Evolutionary conservation across 2,329 filamentous ascomycete genomes (phyloP).

Genomic region (Atkinsonella hypoxylon): DNA sequence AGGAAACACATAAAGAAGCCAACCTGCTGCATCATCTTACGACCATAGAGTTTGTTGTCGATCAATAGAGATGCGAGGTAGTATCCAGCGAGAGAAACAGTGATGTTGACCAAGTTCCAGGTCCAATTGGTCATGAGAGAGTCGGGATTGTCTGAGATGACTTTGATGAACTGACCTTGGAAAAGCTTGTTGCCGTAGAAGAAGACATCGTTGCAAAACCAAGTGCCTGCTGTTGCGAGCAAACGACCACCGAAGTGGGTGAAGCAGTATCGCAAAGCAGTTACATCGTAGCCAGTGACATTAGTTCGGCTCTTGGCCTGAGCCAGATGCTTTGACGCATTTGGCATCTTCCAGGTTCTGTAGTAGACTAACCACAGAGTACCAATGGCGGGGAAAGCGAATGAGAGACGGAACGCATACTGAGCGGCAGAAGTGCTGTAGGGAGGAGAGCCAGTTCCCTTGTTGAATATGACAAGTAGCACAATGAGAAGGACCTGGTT

Average conservation of each 20-base stretch:
- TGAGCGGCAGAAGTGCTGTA: conserved; percentile 71
- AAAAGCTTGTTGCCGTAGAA: conserved; percentile 99
- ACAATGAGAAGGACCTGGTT: conserved; percentile 88
- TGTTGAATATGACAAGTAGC: conserved; percentile 79
- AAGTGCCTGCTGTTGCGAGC: conserved; percentile 73
- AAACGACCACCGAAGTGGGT: conserved; percentile 77
- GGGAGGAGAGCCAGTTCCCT: conserved; percentile 58
- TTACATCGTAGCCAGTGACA: conserved; percentile 86
- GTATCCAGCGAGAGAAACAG: conserved; percentile 77
- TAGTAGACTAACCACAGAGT: conserved; percentile 95
- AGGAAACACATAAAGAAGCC: conserved; percentile 91
- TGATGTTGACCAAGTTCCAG: conserved; percentile 87
- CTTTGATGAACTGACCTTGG: conserved; percentile 78
- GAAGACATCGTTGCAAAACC: conserved; percentile 97
- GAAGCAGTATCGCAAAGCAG: conserved; percentile 68
- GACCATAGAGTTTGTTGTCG: conserved; percentile 92
- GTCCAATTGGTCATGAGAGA: conserved; percentile 81
- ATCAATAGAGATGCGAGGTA: conserved; percentile 82
- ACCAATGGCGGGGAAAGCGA: conserved; percentile 79
- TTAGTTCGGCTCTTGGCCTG: conserved; percentile 74
- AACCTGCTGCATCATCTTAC: conserved; percentile 91
- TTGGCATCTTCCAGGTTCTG: conserved; percentile 88
- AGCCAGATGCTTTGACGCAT: conserved; percentile 71
- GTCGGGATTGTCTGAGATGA: conserved; percentile 56
- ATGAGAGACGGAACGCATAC: conserved; percentile 86